phyloP scores from a whole-genome alignment of 441 rosid species.

The Pelargonium australe region DNA sequence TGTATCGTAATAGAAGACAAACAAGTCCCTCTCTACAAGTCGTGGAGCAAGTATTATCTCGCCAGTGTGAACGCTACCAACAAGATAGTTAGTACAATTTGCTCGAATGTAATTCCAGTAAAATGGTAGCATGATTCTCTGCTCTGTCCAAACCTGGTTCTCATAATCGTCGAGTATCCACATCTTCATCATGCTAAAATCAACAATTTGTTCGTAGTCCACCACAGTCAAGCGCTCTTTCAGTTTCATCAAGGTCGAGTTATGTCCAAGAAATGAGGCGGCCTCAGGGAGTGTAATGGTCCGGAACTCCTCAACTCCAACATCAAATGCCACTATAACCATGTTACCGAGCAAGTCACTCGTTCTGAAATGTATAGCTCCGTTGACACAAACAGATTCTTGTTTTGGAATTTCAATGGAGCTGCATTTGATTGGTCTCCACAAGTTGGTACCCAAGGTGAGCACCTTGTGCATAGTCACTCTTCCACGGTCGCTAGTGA shows the following conservation, averaged over 20 bases:
- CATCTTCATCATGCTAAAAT: neutral
- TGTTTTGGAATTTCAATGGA: neutral
- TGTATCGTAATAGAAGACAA: neutral
- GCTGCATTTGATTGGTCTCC: slow-evolving; percentile 3
- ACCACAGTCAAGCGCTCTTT: neutral
- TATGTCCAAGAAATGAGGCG: neutral
- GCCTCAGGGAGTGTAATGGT: neutral
- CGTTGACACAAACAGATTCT: slow-evolving; percentile 2
- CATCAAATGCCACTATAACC: neutral
- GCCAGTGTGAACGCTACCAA: neutral
- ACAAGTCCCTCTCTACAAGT: neutral
- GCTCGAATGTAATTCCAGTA: neutral
- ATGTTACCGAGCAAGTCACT: neutral
- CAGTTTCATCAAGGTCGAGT: neutral
- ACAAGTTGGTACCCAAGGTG: neutral
- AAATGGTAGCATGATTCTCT: neutral
- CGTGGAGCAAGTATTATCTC: neutral
- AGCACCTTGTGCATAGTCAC: neutral
- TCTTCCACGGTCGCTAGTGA: neutral
- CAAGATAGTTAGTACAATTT: neutral
- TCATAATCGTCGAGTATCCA: neutral
- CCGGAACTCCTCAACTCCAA: neutral
- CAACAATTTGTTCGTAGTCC: neutral
- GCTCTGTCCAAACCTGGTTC: neutral
- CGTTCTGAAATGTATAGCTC: slow-evolving; percentile 3